Evolutionary conservation across 1,284 basidiomycete species (phyloP).

Genomic region (Quambalaria eucalypti): DNA sequence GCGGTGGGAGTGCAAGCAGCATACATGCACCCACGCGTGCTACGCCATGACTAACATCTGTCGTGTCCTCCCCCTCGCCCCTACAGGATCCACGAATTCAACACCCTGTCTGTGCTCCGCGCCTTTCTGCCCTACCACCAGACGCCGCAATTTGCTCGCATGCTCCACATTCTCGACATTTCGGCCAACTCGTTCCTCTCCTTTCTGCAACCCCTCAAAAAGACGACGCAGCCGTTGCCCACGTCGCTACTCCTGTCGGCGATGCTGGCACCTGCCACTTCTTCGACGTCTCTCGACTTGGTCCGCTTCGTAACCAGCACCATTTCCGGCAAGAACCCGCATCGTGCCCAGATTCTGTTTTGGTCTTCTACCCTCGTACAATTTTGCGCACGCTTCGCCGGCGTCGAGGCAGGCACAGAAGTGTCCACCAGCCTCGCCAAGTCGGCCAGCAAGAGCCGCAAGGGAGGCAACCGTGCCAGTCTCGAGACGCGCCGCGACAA

Average conservation of each 20-base stretch:
- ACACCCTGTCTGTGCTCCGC: conserved; percentile 66
- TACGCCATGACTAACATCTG: not conserved
- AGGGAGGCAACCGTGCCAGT: not conserved
- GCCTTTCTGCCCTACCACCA: conserved; percentile 91
- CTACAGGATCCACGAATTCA: conserved; percentile 92
- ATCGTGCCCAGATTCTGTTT: conserved; percentile 73
- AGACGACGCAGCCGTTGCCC: conserved; percentile 32
- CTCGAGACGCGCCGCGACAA: conserved; percentile 11
- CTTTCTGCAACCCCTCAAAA: conserved; percentile 33
- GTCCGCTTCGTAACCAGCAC: conserved; percentile 60
- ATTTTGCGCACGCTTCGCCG: conserved; percentile 49
- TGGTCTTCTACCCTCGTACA: conserved; percentile 73
- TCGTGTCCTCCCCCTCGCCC: not conserved
- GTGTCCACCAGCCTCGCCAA: conserved; percentile 30
- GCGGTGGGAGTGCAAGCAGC: no score
- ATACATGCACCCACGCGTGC: no score
- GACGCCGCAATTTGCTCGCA: conserved; percentile 85
- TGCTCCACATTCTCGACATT: conserved; percentile 71
- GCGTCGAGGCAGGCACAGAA: conserved; percentile 47
- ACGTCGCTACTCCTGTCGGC: conserved; percentile 30
- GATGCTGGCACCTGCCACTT: conserved; percentile 37
- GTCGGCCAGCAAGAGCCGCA: conserved; percentile 20
- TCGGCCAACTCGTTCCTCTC: conserved; percentile 53
- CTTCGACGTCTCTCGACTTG: conserved; percentile 57
- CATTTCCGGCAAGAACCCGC: conserved; percentile 51